Conservation (phyloP, 257 asterid species). For the Orobanche coerulescens region DNA sequence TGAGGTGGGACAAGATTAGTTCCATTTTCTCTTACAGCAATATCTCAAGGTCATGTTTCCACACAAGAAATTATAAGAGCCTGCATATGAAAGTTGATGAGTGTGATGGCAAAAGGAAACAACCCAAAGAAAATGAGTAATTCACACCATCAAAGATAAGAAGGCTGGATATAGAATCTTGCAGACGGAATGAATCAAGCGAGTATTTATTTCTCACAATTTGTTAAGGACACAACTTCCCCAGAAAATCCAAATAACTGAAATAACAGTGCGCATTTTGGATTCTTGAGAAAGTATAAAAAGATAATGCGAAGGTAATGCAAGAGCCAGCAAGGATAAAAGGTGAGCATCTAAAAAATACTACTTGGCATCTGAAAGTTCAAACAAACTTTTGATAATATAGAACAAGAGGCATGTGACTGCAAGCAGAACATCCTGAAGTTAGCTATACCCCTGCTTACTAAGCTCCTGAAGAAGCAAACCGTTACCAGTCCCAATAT, state of each 20-base stretch:
- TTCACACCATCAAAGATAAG: not conserved
- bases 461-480: constrained; percentile 92
- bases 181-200: not conserved
- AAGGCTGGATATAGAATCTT: not conserved
- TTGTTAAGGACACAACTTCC: not conserved
- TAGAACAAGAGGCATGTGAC: not conserved
- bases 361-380: not conserved
- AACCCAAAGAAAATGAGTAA: not conserved
- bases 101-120: constrained; percentile 8
- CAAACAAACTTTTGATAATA: not conserved
- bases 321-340: constrained; percentile 10
- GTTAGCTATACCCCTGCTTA: constrained; percentile 77
- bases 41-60: not conserved
- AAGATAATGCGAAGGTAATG: not conserved
- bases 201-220: not conserved
- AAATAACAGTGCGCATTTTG: not conserved
- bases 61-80: not conserved
- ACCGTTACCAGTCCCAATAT: constrained; percentile 97
- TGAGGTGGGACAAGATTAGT: not conserved
- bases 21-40: not conserved
- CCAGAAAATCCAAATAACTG: not conserved
- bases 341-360: not conserved
- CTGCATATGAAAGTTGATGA: constrained; percentile 1
- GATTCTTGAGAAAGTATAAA: not conserved
- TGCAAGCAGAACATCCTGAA: constrained; percentile 20